These are phyloP conservation scores for Peronospora destructor DNA, from an alignment of 352 stramenopile genomes.

Conservation along the genomic window DNA sequence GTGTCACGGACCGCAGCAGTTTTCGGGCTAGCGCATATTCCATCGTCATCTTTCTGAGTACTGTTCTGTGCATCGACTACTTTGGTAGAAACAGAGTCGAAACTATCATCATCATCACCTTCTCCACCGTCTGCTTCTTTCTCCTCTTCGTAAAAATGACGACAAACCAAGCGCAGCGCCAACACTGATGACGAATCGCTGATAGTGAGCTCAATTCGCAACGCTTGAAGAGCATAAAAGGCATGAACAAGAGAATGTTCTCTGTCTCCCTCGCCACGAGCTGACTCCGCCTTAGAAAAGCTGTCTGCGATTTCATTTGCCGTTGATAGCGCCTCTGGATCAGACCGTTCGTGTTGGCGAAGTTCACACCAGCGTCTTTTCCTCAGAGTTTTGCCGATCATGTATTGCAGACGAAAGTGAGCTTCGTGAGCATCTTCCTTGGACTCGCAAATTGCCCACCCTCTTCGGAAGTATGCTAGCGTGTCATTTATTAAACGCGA, in stretches of 20 bases:
- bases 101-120: conserved; percentile 4
- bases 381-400: conserved; percentile 68
- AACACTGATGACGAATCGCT: conserved; percentile 18
- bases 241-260: conserved; percentile 70
- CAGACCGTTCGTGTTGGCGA: conserved; percentile 1
- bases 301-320: conserved; percentile 35
- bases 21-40: neutral
- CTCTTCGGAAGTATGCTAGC: conserved; percentile 36
- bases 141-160: conserved; percentile 55
- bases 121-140: conserved; percentile 29
- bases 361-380: conserved; percentile 42
- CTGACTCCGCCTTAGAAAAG: conserved; percentile 52
- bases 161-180: conserved; percentile 36
- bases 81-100: neutral
- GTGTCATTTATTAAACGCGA: conserved; percentile 24
- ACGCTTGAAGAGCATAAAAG: conserved; percentile 66
- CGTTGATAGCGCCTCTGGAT: conserved; percentile 15
- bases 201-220: conserved; percentile 49
- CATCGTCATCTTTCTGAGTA: neutral
- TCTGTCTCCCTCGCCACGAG: conserved; percentile 52
- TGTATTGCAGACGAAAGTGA: conserved; percentile 63
- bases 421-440: conserved; percentile 39
- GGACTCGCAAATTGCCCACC: conserved; percentile 28
- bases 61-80: conserved; percentile 2
- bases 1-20: conserved; percentile 3